Evolutionary conservation across 768 basidiomycete genomes (phyloP), one percentile per base, ranked within the genome.

Genomic region (Pisolithus tinctorius): DNA sequence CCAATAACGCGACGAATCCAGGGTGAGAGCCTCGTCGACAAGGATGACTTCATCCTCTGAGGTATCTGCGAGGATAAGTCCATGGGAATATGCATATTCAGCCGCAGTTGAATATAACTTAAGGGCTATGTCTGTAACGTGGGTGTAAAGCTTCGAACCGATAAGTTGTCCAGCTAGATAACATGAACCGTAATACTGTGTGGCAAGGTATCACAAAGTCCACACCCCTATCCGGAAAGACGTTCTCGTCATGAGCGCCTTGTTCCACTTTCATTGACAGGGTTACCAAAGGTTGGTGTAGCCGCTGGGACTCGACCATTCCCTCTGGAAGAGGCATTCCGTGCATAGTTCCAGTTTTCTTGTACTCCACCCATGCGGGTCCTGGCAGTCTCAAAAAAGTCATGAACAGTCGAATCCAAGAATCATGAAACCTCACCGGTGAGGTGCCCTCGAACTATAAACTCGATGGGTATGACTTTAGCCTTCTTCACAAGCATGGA

Each of bases 1-100:
- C 96, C 96, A 98, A 73, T 97, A 99, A 30, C 95, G 81, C 16
- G 93, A 96, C 10, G 93, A 97, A 67, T 99, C 96, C n/a, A 95
- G 94, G 0, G 96, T 98, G 48, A 99, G 79, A n/a, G 89, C 80
- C 64, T 99, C 96, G 68, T 99, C 96, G 57, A 98, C 85, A 45
- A 98, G 79, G 55, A 95, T 88, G 23, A 97, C 74, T 25, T 80
- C 68, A 67, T 74, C 58, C 64, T 58, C 60, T 36, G 25, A 45
- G n/a, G 4, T 6, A 45, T 99, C 95, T 23, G 93, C 96, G 41
- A 99, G 83, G 60, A 98, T 96, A 51, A 98, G 75, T 16, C 92
- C 94, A 4, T 82, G 78, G 6, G 78, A 74, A 26, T 74, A 70
- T 8, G 92, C 89, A 60, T 91, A 81, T 26, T 73, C 78, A 0